phyloP scores from a whole-genome alignment of 768 basidiomycete species.

The Rhodotorula toruloides region DNA sequence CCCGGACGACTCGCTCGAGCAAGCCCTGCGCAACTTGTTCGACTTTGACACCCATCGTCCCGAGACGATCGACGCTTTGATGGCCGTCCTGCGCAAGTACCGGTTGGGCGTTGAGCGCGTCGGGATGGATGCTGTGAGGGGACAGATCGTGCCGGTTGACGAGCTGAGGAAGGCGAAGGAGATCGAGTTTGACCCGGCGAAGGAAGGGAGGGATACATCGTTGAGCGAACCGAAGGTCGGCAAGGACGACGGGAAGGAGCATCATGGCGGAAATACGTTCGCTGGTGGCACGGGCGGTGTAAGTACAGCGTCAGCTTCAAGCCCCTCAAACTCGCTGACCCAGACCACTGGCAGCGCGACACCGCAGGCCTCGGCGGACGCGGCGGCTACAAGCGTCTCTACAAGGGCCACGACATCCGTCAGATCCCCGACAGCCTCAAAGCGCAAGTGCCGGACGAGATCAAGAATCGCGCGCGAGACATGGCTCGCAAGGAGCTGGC shows the following conservation, averaged over 20 bases:
- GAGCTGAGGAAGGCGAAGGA: conserved; percentile 17
- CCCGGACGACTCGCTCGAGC: conserved; percentile 19
- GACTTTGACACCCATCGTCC: conserved; percentile 31
- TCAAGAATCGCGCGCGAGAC: conserved; percentile 26
- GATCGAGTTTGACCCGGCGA: conserved; percentile 31
- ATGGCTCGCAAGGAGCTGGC: conserved; percentile 36
- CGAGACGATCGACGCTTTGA: conserved; percentile 24
- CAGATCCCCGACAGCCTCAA: conserved; percentile 31
- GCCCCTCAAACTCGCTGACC: no score
- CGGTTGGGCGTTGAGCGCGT: conserved; percentile 13
- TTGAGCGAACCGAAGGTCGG: conserved; percentile 31
- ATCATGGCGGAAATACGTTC: conserved; percentile 33
- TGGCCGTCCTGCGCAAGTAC: conserved; percentile 12
- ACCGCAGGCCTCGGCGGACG: conserved; percentile 27
- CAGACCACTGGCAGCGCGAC: no score
- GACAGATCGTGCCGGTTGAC: neutral
- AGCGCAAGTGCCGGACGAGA: conserved; percentile 25
- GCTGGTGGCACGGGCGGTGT: conserved; percentile 35
- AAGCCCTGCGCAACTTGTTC: conserved; percentile 23
- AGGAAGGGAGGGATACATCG: conserved; percentile 11
- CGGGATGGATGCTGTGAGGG: conserved; percentile 31
- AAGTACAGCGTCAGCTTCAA: no score
- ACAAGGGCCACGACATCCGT: conserved; percentile 19
- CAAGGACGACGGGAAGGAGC: conserved; percentile 24
- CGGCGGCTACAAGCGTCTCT: conserved; percentile 32